Percentiles rank a stretch among this genome's conserved stretches.
phyloP scores from a whole-genome alignment of 1,284 basidiomycete species.

The Cutaneotrichosporon sp. region DNA sequence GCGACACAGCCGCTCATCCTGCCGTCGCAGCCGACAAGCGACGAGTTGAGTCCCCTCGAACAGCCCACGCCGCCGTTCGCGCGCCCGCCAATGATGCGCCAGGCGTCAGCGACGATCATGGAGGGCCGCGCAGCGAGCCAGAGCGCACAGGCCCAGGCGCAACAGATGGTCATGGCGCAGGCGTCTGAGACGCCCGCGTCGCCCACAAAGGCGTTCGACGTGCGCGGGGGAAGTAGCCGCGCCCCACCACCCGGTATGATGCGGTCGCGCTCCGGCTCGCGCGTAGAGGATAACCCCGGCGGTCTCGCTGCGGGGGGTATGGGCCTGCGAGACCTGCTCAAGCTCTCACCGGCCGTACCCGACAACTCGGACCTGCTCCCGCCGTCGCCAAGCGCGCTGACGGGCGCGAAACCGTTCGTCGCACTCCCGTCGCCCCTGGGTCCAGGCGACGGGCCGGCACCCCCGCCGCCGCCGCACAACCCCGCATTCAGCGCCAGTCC shows the following conservation, averaged over 20 bases:
- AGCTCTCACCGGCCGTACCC: conserved; percentile 40
- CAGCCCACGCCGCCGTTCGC: conserved; percentile 16
- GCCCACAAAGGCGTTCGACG: conserved; percentile 24
- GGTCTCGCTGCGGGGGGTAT: conserved; percentile 16
- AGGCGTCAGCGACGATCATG: conserved; percentile 46
- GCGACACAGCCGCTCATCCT: conserved; percentile 11
- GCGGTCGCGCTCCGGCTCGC: conserved; percentile 35
- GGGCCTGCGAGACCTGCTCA: conserved; percentile 42
- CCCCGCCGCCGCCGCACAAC: not conserved
- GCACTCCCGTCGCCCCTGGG: conserved; percentile 52
- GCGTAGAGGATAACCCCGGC: conserved; percentile 26
- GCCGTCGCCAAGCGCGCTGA: conserved; percentile 61
- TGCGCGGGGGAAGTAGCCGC: conserved; percentile 19
- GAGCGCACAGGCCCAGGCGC: conserved; percentile 27
- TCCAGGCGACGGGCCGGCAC: not conserved
- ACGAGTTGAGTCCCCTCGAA: conserved; percentile 7
- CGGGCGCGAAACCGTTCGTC: conserved; percentile 38
- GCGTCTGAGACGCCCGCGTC: conserved; percentile 15
- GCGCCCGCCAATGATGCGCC: conserved; percentile 43
- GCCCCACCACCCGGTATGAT: conserved; percentile 25
- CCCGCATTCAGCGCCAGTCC: too few relatives aligned
- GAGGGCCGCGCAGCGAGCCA: conserved; percentile 36
- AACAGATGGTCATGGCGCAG: conserved; percentile 22
- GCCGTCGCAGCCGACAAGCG: conserved; percentile 19
- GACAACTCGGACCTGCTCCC: conserved; percentile 59